phyloP scores from a whole-genome alignment of 257 asterid genomes.

The Salvia rosmarinus region DNA sequence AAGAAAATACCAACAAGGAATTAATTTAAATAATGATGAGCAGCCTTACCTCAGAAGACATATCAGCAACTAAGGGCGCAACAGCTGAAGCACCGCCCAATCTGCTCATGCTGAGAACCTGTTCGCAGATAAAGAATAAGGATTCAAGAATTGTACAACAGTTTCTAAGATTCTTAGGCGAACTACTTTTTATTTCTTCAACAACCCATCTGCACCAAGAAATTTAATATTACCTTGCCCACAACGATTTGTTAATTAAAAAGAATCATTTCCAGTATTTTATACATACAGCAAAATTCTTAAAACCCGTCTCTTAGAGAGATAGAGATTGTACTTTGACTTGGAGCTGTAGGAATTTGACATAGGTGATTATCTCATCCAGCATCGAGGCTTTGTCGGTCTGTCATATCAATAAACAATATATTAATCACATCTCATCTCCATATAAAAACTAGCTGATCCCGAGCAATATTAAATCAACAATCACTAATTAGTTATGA shows the following conservation, averaged over 20 bases:
- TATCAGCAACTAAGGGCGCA: slow-evolving; percentile 72
- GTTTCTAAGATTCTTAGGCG: not conserved
- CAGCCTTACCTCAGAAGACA: slow-evolving; percentile 68
- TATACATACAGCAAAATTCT: not conserved
- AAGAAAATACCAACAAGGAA: not conserved
- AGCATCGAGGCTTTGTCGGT: slow-evolving; percentile 97
- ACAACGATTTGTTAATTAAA: slow-evolving; percentile 37
- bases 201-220: slow-evolving; percentile 36
- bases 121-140: slow-evolving; percentile 13
- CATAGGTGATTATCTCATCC: slow-evolving; percentile 96
- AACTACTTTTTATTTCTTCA: slow-evolving; percentile 23
- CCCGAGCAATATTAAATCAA: slow-evolving; percentile 8
- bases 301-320: slow-evolving; percentile 11
- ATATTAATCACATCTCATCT: slow-evolving; percentile 33
- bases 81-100: slow-evolving; percentile 89
- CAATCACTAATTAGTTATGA: not conserved
- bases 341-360: slow-evolving; percentile 96
- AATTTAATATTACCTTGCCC: slow-evolving; percentile 36
- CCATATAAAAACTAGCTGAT: slow-evolving; percentile 16
- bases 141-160: not conserved
- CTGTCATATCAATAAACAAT: slow-evolving; percentile 64
- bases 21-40: slow-evolving; percentile 8
- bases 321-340: slow-evolving; percentile 63
- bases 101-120: slow-evolving; percentile 96
- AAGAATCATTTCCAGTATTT: slow-evolving; percentile 38